Conservation (phyloP, 768 basidiomycete species). For the Lactifluus hygrophoroides region DNA sequence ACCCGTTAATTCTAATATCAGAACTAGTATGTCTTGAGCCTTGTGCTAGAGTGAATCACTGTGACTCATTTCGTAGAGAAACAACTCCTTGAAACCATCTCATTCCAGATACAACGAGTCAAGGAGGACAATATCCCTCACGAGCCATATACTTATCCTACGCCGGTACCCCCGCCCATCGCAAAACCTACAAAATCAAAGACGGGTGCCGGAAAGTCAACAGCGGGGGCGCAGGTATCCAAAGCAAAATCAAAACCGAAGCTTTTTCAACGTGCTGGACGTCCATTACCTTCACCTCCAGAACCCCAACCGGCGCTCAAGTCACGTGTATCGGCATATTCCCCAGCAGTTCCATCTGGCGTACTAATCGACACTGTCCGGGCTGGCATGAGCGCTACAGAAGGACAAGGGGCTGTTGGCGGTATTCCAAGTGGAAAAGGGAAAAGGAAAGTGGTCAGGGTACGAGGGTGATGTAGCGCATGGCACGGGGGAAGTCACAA, state of each 20-base stretch:
- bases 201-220: conserved; percentile 19
- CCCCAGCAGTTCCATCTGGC: conserved; percentile 17
- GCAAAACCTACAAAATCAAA: conserved; percentile 27
- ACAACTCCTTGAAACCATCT: conserved; percentile 66
- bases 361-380: conserved; percentile 18
- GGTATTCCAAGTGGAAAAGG: conserved; percentile 19
- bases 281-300: conserved; percentile 61
- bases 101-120: conserved; percentile 58
- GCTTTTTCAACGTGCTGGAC: conserved; percentile 21
- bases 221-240: conserved; percentile 20
- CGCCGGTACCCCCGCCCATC: conserved; percentile 22
- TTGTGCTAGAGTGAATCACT: not conserved
- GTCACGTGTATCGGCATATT: conserved; percentile 34
- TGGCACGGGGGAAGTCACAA: conserved; percentile 1
- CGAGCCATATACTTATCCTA: conserved; percentile 45
- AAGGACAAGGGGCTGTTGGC: conserved; percentile 8
- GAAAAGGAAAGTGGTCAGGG: conserved; percentile 20
- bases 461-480: conserved; percentile 10
- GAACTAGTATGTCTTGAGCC: conserved; percentile 51
- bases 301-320: conserved; percentile 65
- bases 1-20: conserved; percentile 58
- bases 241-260: conserved; percentile 23
- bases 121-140: conserved; percentile 66
- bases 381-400: conserved; percentile 20
- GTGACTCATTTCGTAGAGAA: conserved; percentile 40